A percentile compares a stretch with the other conserved stretches of the same genome.
phyloP scores from a whole-genome alignment of 345 rosid genomes.

The Pugionium cornutum region DNA sequence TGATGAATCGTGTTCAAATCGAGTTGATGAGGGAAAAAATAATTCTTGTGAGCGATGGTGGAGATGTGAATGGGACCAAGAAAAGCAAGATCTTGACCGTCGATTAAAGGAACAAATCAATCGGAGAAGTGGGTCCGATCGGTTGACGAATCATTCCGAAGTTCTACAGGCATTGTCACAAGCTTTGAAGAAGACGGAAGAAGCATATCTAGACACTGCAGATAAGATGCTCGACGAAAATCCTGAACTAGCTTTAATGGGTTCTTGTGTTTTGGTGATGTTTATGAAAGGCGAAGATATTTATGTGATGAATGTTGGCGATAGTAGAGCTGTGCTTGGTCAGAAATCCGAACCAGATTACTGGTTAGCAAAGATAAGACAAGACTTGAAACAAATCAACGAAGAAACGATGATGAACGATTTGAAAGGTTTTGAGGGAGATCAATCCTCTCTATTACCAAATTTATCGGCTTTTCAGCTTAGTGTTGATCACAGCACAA shows the following conservation, averaged over 20 bases:
- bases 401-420: conserved; percentile 82
- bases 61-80: conserved; percentile 66
- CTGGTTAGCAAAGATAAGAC: conserved; percentile 65
- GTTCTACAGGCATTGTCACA: conserved; percentile 76
- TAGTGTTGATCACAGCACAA: conserved; percentile 83
- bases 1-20: conserved; percentile 37
- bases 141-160: conserved; percentile 50
- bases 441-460: conserved; percentile 35
- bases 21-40: conserved; percentile 45
- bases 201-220: conserved; percentile 63
- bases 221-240: conserved; percentile 79
- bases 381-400: conserved; percentile 82
- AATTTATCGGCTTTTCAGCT: conserved; percentile 66
- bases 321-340: conserved; percentile 86
- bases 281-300: conserved; percentile 89
- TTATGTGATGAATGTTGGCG: conserved; percentile 90
- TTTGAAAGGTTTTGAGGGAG: conserved; percentile 51
- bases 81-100: conserved; percentile 63
- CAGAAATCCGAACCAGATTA: conserved; percentile 70
- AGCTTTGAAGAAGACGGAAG: conserved; percentile 81
- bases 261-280: conserved; percentile 91
- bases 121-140: conserved; percentile 32
- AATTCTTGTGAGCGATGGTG: conserved; percentile 53
- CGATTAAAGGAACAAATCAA: conserved; percentile 58
- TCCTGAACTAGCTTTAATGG: conserved; percentile 90